Evolutionary conservation across 148 eudicot species (phyloP).

Genomic region (Amaranthus cruentus): DNA sequence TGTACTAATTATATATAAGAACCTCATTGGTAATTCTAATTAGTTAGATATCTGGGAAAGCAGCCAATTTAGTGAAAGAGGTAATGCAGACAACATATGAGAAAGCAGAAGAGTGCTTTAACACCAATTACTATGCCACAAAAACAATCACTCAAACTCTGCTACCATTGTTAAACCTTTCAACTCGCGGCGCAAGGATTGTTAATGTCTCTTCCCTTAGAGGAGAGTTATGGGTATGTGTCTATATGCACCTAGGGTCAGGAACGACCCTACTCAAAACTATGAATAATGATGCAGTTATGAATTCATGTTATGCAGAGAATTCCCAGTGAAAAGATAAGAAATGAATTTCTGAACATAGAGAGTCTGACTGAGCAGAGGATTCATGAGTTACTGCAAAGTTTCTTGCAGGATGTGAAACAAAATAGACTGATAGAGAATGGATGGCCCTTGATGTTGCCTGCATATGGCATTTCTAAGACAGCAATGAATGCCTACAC

Average conservation of each 20-base stretch:
- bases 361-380: slow-evolving; percentile 19
- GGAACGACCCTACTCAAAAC: background rate
- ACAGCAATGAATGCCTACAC: slow-evolving; percentile 28
- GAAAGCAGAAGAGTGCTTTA: slow-evolving; percentile 24
- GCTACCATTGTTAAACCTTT: slow-evolving; percentile 28
- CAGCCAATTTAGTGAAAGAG: slow-evolving; percentile 20
- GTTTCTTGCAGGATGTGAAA: slow-evolving; percentile 22
- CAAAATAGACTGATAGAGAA: slow-evolving; percentile 11
- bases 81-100: slow-evolving; percentile 24
- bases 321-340: slow-evolving; percentile 16
- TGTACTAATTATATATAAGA: too few species aligned
- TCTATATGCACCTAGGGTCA: background rate
- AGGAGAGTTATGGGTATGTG: slow-evolving; percentile 25
- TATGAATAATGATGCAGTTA: background rate
- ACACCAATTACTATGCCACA: slow-evolving; percentile 24
- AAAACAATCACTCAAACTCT: slow-evolving; percentile 22
- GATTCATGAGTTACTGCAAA: slow-evolving; percentile 19
- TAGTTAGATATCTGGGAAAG: slow-evolving; percentile 17
- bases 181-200: slow-evolving; percentile 15
- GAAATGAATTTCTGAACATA: slow-evolving; percentile 17
- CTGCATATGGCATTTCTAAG: slow-evolving; percentile 30
- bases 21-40: too few species aligned
- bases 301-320: slow-evolving; percentile 15
- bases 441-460: slow-evolving; percentile 28
- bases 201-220: slow-evolving; percentile 26